Percentiles rank a stretch among this genome's conserved stretches.
Evolutionary conservation across 306 rosid genomes (phyloP).

Genomic region (Lathyrus tuberosus): DNA sequence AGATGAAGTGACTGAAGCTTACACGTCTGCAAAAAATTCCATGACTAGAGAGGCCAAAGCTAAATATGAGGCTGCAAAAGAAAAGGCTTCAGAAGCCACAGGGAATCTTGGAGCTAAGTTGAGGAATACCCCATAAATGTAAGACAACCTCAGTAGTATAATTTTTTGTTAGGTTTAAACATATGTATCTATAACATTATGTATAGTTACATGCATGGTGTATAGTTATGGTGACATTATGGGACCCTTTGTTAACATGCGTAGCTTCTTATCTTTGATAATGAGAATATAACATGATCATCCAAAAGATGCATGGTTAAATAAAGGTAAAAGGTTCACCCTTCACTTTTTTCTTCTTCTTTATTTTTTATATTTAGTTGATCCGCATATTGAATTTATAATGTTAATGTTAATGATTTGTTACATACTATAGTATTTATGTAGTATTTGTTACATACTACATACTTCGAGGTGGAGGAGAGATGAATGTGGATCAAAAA

Average conservation of each 20-base stretch:
- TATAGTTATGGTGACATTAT: background rate
- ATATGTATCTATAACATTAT: slow-evolving; percentile 29
- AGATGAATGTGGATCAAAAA: too few species aligned
- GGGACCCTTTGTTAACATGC: slow-evolving; percentile 39
- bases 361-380: too few species aligned
- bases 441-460: too few species aligned
- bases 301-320: slow-evolving; percentile 42
- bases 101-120: slow-evolving; percentile 59
- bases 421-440: too few species aligned
- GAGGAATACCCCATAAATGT: slow-evolving; percentile 40
- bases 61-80: slow-evolving; percentile 63
- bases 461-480: too few species aligned
- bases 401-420: too few species aligned
- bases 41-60: slow-evolving; percentile 42
- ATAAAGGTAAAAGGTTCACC: slow-evolving; percentile 25
- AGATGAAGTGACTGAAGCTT: slow-evolving; percentile 38
- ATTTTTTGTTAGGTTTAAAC: slow-evolving; percentile 36
- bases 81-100: slow-evolving; percentile 58
- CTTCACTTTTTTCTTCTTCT: background rate
- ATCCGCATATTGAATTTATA: too few species aligned
- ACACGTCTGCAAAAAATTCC: slow-evolving; percentile 37
- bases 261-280: slow-evolving; percentile 30
- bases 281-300: slow-evolving; percentile 24
- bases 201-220: background rate
- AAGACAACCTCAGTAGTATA: slow-evolving; percentile 24